These are phyloP conservation scores for Candida silvicultrix DNA, from an alignment of 805 yeast genomes.

Conservation along the genomic window DNA sequence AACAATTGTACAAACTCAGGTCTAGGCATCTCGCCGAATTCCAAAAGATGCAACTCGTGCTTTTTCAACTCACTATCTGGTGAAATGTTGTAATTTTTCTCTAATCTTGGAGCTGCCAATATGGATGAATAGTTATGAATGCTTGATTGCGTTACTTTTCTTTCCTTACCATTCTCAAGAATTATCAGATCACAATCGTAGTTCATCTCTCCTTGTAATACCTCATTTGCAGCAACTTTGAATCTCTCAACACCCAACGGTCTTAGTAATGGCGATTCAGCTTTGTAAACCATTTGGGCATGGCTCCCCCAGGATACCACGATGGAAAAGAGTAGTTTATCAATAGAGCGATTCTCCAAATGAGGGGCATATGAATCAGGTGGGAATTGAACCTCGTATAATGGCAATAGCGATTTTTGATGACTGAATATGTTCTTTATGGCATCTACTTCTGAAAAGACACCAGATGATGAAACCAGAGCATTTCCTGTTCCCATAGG, in stretches of 20 bases:
- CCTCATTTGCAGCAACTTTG: conserved; percentile 54
- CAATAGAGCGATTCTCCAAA: conserved; percentile 1
- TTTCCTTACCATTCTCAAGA: neutral
- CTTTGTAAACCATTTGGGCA: conserved; percentile 76
- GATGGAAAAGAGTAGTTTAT: conserved; percentile 35
- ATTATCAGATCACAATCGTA: neutral
- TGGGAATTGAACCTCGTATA: conserved; percentile 28
- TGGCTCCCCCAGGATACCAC: conserved; percentile 85
- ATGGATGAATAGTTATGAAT: conserved; percentile 12
- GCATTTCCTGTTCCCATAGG: conserved; percentile 92
- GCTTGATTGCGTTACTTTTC: neutral
- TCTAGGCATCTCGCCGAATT: conserved; percentile 7
- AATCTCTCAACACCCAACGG: conserved; percentile 63
- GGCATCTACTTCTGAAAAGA: conserved; percentile 28
- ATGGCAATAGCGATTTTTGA: conserved; percentile 21
- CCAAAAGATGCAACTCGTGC: conserved; percentile 12
- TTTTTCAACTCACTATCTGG: conserved; percentile 14
- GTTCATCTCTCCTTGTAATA: conserved; percentile 33
- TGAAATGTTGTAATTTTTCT: conserved; percentile 16
- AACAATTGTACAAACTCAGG: conserved; percentile 9
- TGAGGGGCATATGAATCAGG: conserved; percentile 9
- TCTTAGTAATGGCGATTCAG: conserved; percentile 64
- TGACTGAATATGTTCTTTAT: conserved; percentile 28
- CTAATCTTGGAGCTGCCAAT: conserved; percentile 14
- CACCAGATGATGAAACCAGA: conserved; percentile 53